Evolutionary conservation across 1,139 yeast species (phyloP).

Genomic region (Nakaseomyces nivariensis): DNA sequence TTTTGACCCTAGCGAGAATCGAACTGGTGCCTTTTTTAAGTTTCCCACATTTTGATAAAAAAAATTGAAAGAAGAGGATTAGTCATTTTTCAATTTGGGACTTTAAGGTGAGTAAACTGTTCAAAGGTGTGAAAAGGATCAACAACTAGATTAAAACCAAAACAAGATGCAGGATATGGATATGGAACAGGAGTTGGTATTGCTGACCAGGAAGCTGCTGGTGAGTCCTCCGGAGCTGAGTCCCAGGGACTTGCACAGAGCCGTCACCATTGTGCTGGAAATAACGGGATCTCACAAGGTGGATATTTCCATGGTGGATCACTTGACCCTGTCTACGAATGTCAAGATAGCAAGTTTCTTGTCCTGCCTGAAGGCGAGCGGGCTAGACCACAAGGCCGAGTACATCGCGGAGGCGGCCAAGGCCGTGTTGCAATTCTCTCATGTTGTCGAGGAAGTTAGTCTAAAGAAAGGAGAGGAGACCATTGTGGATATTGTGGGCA

Average conservation of each 20-base stretch:
- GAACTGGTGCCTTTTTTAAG: too few relatives aligned
- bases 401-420: conserved; percentile 79
- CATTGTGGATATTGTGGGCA: conserved; percentile 86
- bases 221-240: conserved; percentile 18
- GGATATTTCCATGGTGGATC: neutral
- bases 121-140: too few relatives aligned
- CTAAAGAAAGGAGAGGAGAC: conserved; percentile 24
- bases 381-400: conserved; percentile 73
- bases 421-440: conserved; percentile 56
- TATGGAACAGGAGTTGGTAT: conserved; percentile 7
- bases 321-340: conserved; percentile 19
- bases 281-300: conserved; percentile 2
- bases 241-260: conserved; percentile 22
- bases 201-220: conserved; percentile 21
- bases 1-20: too few relatives aligned
- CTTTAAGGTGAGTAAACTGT: too few relatives aligned
- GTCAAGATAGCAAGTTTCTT: conserved; percentile 72
- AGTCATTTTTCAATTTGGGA: too few relatives aligned
- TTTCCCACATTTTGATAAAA: too few relatives aligned
- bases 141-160: too few relatives aligned
- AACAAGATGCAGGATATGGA: neutral
- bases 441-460: conserved; percentile 31
- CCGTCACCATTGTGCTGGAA: conserved; percentile 11
- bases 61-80: too few relatives aligned
- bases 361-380: conserved; percentile 61